Conservation (phyloP, 331 rosid genomes). For the Telfairia occidentalis region DNA sequence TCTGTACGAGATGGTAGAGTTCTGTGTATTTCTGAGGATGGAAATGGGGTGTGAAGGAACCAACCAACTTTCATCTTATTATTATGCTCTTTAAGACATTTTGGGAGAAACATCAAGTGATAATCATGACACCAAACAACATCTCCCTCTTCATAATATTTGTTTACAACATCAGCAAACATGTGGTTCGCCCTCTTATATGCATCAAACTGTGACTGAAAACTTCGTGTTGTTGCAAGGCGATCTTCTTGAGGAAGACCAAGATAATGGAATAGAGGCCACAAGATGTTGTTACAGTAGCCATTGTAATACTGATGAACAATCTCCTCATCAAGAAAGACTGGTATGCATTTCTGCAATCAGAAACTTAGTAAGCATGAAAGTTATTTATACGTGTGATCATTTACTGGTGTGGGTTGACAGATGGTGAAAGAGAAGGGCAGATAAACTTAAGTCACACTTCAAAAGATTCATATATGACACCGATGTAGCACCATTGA, state of each 20-base stretch:
- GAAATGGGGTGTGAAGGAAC: conserved; percentile 98
- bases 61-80: conserved; percentile 86
- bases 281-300: conserved; percentile 89
- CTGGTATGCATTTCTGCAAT: conserved; percentile 84
- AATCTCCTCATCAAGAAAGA: conserved; percentile 82
- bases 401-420: background rate
- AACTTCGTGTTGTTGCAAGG: conserved; percentile 86
- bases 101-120: conserved; percentile 93
- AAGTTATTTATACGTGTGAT: background rate
- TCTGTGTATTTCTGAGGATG: conserved; percentile 96
- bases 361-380: conserved; percentile 14
- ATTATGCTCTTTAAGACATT: conserved; percentile 72
- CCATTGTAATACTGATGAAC: conserved; percentile 96
- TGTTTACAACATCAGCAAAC: conserved; percentile 83
- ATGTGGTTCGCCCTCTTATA: conserved; percentile 83
- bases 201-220: conserved; percentile 91
- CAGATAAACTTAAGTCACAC: background rate
- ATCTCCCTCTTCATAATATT: conserved; percentile 84
- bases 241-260: conserved; percentile 95
- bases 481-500: background rate
- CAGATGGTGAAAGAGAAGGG: background rate
- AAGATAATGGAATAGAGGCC: conserved; percentile 96
- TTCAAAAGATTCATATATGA: background rate
- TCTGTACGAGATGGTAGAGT: conserved; percentile 83
- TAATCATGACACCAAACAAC: conserved; percentile 95